Percentiles rank a stretch among this genome's conserved stretches.
Evolutionary conservation across 768 basidiomycete species (phyloP).

Genomic region (Calvatia gigantea): DNA sequence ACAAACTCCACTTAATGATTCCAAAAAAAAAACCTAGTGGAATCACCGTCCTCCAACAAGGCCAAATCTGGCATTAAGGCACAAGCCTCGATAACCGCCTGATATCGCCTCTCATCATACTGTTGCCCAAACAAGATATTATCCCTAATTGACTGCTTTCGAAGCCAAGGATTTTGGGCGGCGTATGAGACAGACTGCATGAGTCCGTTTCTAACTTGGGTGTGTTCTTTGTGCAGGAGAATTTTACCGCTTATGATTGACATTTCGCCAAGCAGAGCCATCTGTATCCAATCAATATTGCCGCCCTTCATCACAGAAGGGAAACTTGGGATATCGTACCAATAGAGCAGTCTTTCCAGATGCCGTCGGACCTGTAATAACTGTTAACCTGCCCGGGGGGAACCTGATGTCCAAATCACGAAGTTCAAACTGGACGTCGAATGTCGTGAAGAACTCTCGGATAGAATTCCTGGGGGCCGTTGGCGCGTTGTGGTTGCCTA

Average conservation of each 20-base stretch:
- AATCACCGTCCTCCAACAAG: slow-evolving; percentile 81
- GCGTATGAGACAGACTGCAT: slow-evolving; percentile 69
- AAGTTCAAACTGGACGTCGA: slow-evolving; percentile 54
- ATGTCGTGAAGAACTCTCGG: slow-evolving; percentile 12
- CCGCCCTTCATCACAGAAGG: background rate
- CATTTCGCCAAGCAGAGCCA: slow-evolving; percentile 74
- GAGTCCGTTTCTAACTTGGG: slow-evolving; percentile 50
- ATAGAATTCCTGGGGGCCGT: no score
- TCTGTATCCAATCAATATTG: slow-evolving; percentile 30
- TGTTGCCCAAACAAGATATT: slow-evolving; percentile 81
- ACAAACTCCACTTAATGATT: background rate
- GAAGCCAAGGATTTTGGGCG: slow-evolving; percentile 68
- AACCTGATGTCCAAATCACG: slow-evolving; percentile 64
- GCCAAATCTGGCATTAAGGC: slow-evolving; percentile 79
- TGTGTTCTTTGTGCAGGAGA: slow-evolving; percentile 63
- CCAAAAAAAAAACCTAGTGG: background rate
- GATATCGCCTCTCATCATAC: slow-evolving; percentile 69
- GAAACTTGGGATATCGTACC: slow-evolving; percentile 29
- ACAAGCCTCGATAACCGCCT: slow-evolving; percentile 75
- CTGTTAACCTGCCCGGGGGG: slow-evolving; percentile 65
- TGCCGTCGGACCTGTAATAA: slow-evolving; percentile 78
- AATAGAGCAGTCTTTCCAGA: slow-evolving; percentile 81
- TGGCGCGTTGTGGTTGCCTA: no score
- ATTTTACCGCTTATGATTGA: slow-evolving; percentile 47
- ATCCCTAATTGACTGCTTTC: slow-evolving; percentile 70